These are phyloP conservation scores for Fusarium sp. DNA, from an alignment of 2,329 filamentous ascomycete species.

Conservation along the genomic window DNA sequence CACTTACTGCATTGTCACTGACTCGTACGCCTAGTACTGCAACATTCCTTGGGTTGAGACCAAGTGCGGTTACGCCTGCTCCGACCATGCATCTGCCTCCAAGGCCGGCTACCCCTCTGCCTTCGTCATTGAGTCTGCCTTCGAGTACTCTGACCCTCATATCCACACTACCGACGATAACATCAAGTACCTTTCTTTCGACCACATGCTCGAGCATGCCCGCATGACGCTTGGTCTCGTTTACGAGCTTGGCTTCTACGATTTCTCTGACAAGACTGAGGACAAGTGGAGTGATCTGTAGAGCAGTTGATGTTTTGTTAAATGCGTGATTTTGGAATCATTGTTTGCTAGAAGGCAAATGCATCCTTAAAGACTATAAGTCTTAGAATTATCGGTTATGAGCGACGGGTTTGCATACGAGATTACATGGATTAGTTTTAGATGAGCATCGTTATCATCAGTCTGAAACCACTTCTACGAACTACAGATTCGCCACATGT, in stretches of 20 bases:
- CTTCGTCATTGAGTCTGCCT: constrained; percentile 83
- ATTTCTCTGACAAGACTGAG: constrained; percentile 67
- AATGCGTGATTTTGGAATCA: neutral
- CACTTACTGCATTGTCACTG: neutral
- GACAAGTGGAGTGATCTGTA: constrained; percentile 57
- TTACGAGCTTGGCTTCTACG: constrained; percentile 86
- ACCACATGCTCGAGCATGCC: constrained; percentile 94
- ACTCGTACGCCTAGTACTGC: constrained; percentile 76
- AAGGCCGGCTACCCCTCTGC: constrained; percentile 83
- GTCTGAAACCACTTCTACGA: neutral
- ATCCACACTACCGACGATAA: constrained; percentile 81
- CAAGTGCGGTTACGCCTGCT: constrained; percentile 90
- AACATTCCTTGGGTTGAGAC: constrained; percentile 89
- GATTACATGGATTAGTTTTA: constrained; percentile 15
- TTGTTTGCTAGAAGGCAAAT: constrained; percentile 5
- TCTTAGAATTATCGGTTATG: constrained; percentile 7
- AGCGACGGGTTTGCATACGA: constrained; percentile 38
- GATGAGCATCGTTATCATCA: constrained; percentile 10
- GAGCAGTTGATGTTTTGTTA: constrained; percentile 1
- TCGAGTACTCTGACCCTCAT: constrained; percentile 76
- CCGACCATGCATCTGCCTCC: constrained; percentile 80
- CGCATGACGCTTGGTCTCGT: constrained; percentile 86
- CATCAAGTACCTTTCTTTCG: constrained; percentile 82
- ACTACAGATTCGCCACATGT: neutral
- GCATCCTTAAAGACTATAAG: constrained; percentile 1